Percentiles rank a stretch among this genome's conserved stretches.
phyloP scores from a whole-genome alignment of 345 rosid genomes.

The Alliaria petiolata region DNA sequence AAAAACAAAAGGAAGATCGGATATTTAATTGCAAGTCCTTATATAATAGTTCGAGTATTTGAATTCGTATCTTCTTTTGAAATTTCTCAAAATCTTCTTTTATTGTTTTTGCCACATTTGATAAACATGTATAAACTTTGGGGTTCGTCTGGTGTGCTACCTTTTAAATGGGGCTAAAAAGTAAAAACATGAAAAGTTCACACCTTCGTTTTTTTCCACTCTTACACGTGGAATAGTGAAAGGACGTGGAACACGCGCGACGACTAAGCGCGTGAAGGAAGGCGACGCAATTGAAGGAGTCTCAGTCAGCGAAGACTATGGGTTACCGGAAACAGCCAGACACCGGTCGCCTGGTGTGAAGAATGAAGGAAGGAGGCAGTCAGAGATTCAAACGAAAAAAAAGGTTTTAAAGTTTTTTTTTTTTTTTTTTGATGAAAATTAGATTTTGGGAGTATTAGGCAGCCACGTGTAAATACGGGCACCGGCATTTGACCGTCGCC shows the following conservation, averaged over 20 bases:
- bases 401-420: neutral
- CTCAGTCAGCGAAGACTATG: slow-evolving; percentile 55
- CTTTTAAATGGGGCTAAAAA: slow-evolving; percentile 20
- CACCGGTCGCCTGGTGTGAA: slow-evolving; percentile 23
- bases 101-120: slow-evolving; percentile 2
- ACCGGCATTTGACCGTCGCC: slow-evolving; percentile 86
- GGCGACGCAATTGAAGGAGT: slow-evolving; percentile 36
- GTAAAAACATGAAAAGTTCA: slow-evolving; percentile 16
- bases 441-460: slow-evolving; percentile 31
- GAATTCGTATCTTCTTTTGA: neutral
- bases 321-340: slow-evolving; percentile 27
- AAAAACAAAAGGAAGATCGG: no score
- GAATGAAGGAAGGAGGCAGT: slow-evolving; percentile 26
- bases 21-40: slow-evolving; percentile 5
- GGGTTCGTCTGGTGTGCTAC: slow-evolving; percentile 6
- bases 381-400: slow-evolving; percentile 42
- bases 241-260: slow-evolving; percentile 12
- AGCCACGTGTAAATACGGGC: slow-evolving; percentile 58
- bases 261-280: slow-evolving; percentile 11
- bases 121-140: neutral
- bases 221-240: neutral
- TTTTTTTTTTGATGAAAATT: neutral
- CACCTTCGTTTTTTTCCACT: neutral
- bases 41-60: neutral
- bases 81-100: neutral